Percentiles rank a stretch among this genome's conserved stretches.
Evolutionary conservation across 225 moss, liverwort and hornwort genomes (phyloP).

Genomic region (Takakia lepidozioides): DNA sequence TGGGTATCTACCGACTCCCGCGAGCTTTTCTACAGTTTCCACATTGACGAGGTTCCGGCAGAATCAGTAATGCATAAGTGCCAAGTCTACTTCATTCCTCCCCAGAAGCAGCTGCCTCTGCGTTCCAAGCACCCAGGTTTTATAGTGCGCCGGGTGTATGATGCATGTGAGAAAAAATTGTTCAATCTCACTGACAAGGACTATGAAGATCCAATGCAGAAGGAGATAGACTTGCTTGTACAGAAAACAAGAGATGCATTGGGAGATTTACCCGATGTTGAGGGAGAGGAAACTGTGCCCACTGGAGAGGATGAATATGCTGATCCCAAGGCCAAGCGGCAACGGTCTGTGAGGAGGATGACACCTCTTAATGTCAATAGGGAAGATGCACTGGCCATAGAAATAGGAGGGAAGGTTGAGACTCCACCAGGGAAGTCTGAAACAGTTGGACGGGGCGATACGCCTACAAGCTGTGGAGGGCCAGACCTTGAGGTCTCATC

Average conservation of each 20-base stretch:
- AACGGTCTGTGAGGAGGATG: conserved; percentile 37
- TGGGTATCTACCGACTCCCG: conserved; percentile 72
- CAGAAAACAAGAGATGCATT: conserved; percentile 70
- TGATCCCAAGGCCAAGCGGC: conserved; percentile 48
- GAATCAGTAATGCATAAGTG: conserved; percentile 99
- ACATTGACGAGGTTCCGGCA: conserved; percentile 92
- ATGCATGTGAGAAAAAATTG: conserved; percentile 87
- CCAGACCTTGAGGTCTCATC: conserved; percentile 52
- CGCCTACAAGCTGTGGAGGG: conserved; percentile 64
- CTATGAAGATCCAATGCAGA: conserved; percentile 96
- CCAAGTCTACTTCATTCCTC: conserved; percentile 83
- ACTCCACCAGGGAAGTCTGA: conserved; percentile 44
- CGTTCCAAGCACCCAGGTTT: conserved; percentile 88
- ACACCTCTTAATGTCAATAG: conserved; percentile 60
- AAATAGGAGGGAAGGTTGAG: conserved; percentile 36
- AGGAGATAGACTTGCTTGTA: conserved; percentile 85
- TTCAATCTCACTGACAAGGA: conserved; percentile 96
- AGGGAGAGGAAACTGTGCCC: conserved; percentile 40
- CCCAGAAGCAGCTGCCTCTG: conserved; percentile 64
- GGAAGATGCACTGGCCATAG: conserved; percentile 41
- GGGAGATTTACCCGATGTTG: conserved; percentile 70
- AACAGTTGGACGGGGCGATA: conserved; percentile 23
- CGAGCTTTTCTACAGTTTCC: conserved; percentile 97
- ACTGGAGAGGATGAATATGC: conserved; percentile 30
- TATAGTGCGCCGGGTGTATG: conserved; percentile 86